Conservation (phyloP, 306 rosid genomes). For the Glycine soja region DNA sequence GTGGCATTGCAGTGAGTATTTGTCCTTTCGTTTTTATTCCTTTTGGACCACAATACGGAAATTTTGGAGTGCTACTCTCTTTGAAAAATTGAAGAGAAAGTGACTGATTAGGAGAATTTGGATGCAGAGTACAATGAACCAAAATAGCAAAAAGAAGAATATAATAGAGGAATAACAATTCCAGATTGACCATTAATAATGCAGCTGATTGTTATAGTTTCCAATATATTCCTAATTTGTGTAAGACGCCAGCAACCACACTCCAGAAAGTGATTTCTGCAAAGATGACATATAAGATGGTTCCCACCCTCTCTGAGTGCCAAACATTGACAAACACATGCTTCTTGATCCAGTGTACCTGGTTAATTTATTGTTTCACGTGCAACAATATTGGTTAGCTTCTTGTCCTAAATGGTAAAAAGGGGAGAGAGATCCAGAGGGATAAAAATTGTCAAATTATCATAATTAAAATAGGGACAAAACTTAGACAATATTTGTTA, state of each 20-base stretch:
- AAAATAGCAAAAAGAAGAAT: slow-evolving; percentile 5
- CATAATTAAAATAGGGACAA: neutral
- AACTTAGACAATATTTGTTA: neutral
- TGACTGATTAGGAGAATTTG: neutral
- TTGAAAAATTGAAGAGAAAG: slow-evolving; percentile 12
- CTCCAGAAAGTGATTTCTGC: slow-evolving; percentile 84
- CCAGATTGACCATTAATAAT: neutral
- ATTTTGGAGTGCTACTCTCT: slow-evolving; percentile 12
- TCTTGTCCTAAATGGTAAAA: neutral
- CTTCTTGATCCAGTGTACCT: slow-evolving; percentile 84
- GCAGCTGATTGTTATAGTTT: slow-evolving; percentile 44
- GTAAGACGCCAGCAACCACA: slow-evolving; percentile 82
- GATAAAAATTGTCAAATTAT: neutral
- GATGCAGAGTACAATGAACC: slow-evolving; percentile 11
- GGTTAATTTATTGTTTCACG: slow-evolving; percentile 12
- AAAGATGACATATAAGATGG: slow-evolving; percentile 81
- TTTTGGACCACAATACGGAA: slow-evolving; percentile 9
- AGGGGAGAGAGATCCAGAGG: neutral
- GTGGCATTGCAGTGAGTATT: slow-evolving; percentile 16
- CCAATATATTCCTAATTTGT: slow-evolving; percentile 85
- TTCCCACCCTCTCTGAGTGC: slow-evolving; percentile 80
- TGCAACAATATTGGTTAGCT: slow-evolving; percentile 14
- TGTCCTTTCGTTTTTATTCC: neutral
- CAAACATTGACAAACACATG: slow-evolving; percentile 81
- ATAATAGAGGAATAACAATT: slow-evolving; percentile 19